These are phyloP conservation scores for Steccherinum ochraceum DNA, from an alignment of 768 basidiomycete species.

Conservation along the genomic window DNA sequence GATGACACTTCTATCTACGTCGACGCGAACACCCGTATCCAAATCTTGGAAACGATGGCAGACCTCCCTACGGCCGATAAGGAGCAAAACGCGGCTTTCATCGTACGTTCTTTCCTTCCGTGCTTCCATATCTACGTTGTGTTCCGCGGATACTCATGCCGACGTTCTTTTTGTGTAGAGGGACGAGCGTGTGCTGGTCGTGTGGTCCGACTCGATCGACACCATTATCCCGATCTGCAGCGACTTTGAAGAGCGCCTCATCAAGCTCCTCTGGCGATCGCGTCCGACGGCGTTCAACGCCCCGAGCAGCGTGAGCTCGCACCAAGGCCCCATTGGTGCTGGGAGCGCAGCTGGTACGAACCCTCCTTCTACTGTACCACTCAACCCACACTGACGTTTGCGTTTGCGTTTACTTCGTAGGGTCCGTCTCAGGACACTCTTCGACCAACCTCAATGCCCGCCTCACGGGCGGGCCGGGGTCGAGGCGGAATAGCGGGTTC, in stretches of 20 bases:
- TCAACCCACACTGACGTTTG: not conserved
- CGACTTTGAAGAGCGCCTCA: conserved; percentile 53
- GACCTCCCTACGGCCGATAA: conserved; percentile 58
- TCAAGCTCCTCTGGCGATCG: conserved; percentile 48
- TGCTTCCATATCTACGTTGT: not conserved
- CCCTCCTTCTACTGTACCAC: not conserved
- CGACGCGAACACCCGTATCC: conserved; percentile 64
- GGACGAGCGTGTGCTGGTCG: conserved; percentile 77
- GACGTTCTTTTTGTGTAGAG: conserved; percentile 36
- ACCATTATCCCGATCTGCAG: conserved; percentile 53
- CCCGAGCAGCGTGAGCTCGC: conserved; percentile 23
- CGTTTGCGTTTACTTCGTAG: too few relatives aligned
- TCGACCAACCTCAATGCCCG: conserved; percentile 20
- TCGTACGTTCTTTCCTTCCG: conserved; percentile 45
- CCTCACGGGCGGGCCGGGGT: conserved; percentile 7
- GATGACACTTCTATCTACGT: conserved; percentile 36
- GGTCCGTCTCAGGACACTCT: conserved; percentile 35
- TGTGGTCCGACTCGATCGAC: conserved; percentile 81
- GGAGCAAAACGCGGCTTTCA: conserved; percentile 62
- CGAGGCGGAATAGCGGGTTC: conserved; percentile 12
- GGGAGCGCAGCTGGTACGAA: conserved; percentile 15
- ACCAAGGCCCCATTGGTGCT: conserved; percentile 20
- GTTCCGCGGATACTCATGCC: not conserved
- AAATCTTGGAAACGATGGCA: conserved; percentile 74
- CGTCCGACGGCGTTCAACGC: conserved; percentile 21